Base-by-base conservation (phyloP, 2,329 filamentous ascomycete genomes). In the Diaporthe caulivora region DNA sequence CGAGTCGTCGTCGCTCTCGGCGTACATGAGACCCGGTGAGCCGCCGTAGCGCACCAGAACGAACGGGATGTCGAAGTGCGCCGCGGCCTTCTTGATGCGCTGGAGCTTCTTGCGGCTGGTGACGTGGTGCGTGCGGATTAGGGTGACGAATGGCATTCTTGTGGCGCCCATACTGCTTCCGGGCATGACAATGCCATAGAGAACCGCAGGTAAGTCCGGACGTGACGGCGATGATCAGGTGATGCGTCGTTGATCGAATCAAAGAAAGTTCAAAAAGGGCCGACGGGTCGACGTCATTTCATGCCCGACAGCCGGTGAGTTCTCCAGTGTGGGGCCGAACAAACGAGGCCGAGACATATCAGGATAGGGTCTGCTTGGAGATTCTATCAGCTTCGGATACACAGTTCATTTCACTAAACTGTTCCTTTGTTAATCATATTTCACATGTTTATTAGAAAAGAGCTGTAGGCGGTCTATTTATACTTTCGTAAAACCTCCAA, bases 61-160 rank as follows among this genome's bases (percentile, higher is more conserved):
- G 76, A 89, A 92, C 67, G 92, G 88, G 72, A 90, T 84, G 76
- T 89, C 85, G 60, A 88, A 85, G 42, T 89, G 86, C 9, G 92
- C 91, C 4, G 89, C 88, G 2, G 91, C 90, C 80, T 93, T 92
- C 67, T 86, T 89, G 29, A 95, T 86, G 72, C 82, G 83, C 10
- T 84, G 82, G 0, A 88, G 82, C 79, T 95, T 95, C 80, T 94
- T 95, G 76, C 93, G 91, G 0, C 92, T 95, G 5, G 93, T 95
- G 79, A 95, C 95, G 81, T 95, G 93, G 77, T 95, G 93, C 0
- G 93, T 95, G 69, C 92, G 89, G 74, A 95, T 94, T 58, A 95
- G 84, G 40, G 92, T 89, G 79, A 82, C 83, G 75, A 81, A 85
- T 5, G 78, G 67, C 21, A 34, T 62, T n/a, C 18, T 70, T 9